These are phyloP conservation scores for Populus hybrid DNA, from an alignment of 441 rosid species.

Conservation along the genomic window DNA sequence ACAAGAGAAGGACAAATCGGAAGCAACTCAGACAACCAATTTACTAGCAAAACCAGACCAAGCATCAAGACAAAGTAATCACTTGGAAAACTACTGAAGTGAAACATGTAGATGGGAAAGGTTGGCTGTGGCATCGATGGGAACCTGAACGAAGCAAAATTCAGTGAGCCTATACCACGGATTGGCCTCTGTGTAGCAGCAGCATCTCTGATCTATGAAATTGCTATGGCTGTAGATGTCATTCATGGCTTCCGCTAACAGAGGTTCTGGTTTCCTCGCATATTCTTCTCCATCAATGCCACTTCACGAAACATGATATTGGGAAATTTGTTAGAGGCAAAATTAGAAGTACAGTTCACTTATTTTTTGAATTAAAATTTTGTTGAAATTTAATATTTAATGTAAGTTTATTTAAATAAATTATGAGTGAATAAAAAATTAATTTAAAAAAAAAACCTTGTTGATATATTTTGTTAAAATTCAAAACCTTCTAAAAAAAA, in stretches of 20 bases:
- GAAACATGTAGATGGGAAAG: constrained; percentile 25
- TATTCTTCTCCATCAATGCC: constrained; percentile 66
- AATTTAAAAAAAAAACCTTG: no score
- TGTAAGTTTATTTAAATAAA: no score
- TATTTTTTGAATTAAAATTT: no score
- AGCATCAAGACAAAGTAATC: background rate
- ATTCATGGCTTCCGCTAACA: constrained; percentile 49
- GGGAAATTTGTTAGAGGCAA: no score
- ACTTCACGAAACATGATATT: constrained; percentile 53
- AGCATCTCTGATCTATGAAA: constrained; percentile 45
- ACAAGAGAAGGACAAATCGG: no score
- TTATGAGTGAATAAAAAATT: no score
- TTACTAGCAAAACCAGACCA: no score
- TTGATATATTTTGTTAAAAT: no score
- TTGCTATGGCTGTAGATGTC: constrained; percentile 63
- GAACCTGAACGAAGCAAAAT: constrained; percentile 49
- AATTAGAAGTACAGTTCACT: no score
- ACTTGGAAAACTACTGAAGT: background rate
- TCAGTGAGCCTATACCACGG: constrained; percentile 71
- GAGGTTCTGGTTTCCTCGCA: constrained; percentile 74
- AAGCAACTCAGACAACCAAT: no score
- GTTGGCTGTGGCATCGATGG: constrained; percentile 63
- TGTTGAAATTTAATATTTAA: no score
- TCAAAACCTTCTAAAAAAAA: no score
- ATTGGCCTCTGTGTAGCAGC: constrained; percentile 52